These are phyloP conservation scores for Guadua angustifolia DNA, from an alignment of 176 grass and related monocot species.

Conservation along the genomic window DNA sequence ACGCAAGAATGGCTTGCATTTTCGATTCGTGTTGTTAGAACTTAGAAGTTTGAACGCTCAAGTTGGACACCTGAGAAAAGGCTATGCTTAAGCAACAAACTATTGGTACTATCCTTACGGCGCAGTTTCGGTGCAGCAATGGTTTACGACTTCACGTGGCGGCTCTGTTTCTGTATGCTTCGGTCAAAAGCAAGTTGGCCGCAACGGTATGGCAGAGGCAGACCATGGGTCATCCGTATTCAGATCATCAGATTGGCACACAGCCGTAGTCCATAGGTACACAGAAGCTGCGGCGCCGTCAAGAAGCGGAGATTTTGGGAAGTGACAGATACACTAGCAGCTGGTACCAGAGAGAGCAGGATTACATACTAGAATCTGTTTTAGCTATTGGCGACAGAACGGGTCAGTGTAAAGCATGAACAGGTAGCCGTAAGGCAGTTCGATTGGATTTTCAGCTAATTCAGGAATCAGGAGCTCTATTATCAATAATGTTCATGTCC, in stretches of 20 bases:
- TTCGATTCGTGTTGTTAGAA: neutral
- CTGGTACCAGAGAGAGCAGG: neutral
- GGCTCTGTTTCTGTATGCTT: slow-evolving; percentile 13
- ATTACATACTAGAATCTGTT: neutral
- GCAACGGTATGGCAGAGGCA: neutral
- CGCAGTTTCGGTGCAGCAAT: neutral
- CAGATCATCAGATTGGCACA: neutral
- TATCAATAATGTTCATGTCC: neutral
- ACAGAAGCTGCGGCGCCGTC: neutral
- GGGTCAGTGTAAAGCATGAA: neutral
- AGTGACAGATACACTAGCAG: neutral
- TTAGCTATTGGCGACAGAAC: neutral
- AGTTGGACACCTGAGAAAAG: neutral
- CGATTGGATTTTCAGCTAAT: slow-evolving; percentile 9
- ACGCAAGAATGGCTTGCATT: neutral
- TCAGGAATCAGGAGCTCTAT: neutral
- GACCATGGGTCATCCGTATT: neutral
- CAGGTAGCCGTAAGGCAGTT: neutral
- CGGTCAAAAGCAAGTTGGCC: neutral
- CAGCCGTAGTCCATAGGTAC: neutral
- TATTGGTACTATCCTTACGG: neutral
- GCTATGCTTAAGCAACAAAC: neutral
- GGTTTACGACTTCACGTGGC: neutral
- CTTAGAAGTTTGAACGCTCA: neutral
- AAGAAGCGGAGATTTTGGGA: neutral